A percentile compares a stretch with the other conserved stretches of the same genome.
These are phyloP conservation scores for Citrus cavaleriei DNA, from an alignment of 345 rosid species.

Conservation along the genomic window DNA sequence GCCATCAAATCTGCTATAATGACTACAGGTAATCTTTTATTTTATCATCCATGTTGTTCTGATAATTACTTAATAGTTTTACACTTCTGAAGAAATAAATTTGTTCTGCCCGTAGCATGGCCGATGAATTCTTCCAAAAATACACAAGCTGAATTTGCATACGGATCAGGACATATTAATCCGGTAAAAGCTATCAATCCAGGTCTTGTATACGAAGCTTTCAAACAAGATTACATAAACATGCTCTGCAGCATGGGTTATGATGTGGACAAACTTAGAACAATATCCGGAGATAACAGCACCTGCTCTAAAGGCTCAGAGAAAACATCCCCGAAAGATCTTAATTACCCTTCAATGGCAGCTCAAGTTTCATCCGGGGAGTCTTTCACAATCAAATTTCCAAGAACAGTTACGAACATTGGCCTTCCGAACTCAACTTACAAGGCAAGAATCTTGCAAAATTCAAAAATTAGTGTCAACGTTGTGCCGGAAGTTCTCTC, in stretches of 20 bases:
- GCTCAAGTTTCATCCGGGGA: conserved; percentile 7
- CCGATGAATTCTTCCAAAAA: conserved; percentile 31
- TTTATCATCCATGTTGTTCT: background rate
- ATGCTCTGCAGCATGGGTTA: conserved; percentile 46
- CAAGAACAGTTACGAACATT: conserved; percentile 58
- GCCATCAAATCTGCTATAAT: conserved; percentile 58
- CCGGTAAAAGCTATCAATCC: conserved; percentile 41
- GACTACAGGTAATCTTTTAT: conserved; percentile 52
- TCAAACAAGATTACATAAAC: conserved; percentile 28
- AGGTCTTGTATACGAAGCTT: conserved; percentile 31
- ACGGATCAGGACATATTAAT: conserved; percentile 54
- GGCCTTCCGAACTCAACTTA: conserved; percentile 40
- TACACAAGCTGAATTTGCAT: conserved; percentile 38
- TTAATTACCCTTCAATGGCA: conserved; percentile 54
- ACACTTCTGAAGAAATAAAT: background rate
- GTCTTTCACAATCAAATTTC: conserved; percentile 28
- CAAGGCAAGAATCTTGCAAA: conserved; percentile 19
- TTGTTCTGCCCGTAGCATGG: conserved; percentile 24
- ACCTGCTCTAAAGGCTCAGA: conserved; percentile 25
- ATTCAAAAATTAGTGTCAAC: conserved; percentile 14
- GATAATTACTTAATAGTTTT: background rate
- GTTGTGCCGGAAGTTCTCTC: conserved; percentile 37
- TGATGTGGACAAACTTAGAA: background rate
- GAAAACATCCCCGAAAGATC: conserved; percentile 22
- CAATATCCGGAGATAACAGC: conserved; percentile 28